Percentiles rank a stretch among this genome's conserved stretches.
These are phyloP conservation scores for Tolypocladium sp. DNA, from an alignment of 2,329 filamentous ascomycete genomes.

Conservation along the genomic window DNA sequence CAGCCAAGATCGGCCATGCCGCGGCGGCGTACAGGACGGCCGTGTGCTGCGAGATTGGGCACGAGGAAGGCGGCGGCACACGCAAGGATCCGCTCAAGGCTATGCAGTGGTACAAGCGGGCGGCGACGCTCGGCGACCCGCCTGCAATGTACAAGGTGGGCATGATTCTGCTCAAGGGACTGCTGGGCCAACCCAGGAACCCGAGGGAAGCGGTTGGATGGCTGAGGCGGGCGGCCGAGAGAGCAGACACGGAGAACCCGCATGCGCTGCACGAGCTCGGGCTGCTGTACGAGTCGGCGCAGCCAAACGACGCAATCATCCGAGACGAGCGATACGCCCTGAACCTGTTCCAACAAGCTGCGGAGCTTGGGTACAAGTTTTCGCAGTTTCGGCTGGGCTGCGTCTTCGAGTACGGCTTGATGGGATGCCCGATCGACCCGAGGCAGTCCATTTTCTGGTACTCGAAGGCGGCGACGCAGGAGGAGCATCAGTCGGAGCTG, in stretches of 20 bases:
- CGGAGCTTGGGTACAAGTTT: conserved; percentile 87
- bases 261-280: conserved; percentile 89
- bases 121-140: conserved; percentile 80
- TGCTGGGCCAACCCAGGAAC: conserved; percentile 80
- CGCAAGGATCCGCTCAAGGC: conserved; percentile 86
- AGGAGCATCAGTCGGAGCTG: conserved; percentile 87
- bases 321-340: conserved; percentile 75
- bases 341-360: conserved; percentile 76
- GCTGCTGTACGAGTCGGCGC: conserved; percentile 54
- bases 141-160: conserved; percentile 98
- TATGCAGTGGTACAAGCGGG: conserved; percentile 95
- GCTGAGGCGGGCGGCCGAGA: conserved; percentile 87
- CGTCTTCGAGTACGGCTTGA: conserved; percentile 79
- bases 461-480: conserved; percentile 79
- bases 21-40: conserved; percentile 88
- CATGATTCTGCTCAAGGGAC: conserved; percentile 87
- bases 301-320: conserved; percentile 61
- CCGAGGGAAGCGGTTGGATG: conserved; percentile 80
- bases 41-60: conserved; percentile 93
- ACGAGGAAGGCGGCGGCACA: conserved; percentile 89
- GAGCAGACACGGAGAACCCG: conserved; percentile 81
- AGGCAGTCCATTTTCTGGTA: conserved; percentile 90
- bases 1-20: conserved; percentile 80
- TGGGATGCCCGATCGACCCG: conserved; percentile 76
- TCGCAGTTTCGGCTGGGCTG: conserved; percentile 84